phyloP scores from a whole-genome alignment of 768 basidiomycete genomes.

The Mycena belliarum region DNA sequence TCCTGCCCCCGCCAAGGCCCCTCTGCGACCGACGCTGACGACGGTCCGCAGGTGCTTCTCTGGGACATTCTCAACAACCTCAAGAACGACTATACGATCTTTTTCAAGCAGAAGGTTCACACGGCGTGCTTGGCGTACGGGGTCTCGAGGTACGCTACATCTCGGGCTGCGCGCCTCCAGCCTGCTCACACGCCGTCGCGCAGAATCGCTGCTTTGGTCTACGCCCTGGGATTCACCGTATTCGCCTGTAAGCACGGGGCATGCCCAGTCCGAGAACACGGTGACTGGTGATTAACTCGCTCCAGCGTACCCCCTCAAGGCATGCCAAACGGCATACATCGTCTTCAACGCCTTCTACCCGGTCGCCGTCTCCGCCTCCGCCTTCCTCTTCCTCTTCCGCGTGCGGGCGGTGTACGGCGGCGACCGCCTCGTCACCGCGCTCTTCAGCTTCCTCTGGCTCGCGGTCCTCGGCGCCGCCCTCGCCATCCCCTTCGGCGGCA shows the following conservation, averaged over 20 bases:
- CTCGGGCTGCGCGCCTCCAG: too few relatives aligned
- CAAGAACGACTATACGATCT: not conserved
- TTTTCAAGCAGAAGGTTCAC: not conserved
- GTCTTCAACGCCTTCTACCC: slow-evolving; percentile 24
- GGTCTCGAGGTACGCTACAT: not conserved
- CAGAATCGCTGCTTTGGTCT: not conserved
- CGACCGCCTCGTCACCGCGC: slow-evolving; percentile 21
- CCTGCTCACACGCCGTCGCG: not conserved
- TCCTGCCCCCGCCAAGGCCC: not conserved
- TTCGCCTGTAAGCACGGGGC: not conserved
- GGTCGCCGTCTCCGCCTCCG: slow-evolving; percentile 20
- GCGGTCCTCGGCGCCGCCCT: slow-evolving; percentile 16
- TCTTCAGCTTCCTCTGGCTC: slow-evolving; percentile 25
- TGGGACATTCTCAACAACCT: not conserved
- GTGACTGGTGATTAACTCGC: not conserved
- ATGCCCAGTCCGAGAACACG: not conserved
- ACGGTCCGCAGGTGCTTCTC: not conserved
- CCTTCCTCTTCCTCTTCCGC: slow-evolving; percentile 33
- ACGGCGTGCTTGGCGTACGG: not conserved
- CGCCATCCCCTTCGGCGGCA: slow-evolving; percentile 26
- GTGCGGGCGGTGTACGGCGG: slow-evolving; percentile 27
- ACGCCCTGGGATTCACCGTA: not conserved
- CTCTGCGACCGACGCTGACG: not conserved
- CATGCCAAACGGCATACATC: not conserved
- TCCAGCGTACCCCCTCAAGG: slow-evolving; percentile 9